Base-by-base conservation (phyloP, 352 stramenopile genomes). In the Phytophthora pseudosyringae region DNA sequence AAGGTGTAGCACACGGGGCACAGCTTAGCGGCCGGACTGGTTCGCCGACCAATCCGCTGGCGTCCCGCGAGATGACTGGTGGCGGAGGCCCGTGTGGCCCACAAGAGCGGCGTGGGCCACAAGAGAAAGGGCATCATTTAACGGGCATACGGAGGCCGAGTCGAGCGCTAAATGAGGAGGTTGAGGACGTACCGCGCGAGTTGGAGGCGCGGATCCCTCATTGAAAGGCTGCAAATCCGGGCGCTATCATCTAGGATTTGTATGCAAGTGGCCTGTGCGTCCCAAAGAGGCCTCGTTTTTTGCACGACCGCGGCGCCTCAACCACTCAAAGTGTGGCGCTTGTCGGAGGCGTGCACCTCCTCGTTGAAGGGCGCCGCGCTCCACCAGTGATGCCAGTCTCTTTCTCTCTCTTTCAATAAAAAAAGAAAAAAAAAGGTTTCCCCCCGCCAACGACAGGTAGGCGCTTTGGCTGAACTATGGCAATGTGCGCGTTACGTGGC, bases 351-450 rank as follows among this genome's bases (percentile, higher is more conserved):
- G n/a, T n/a, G 15, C 39, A 28, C 13, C 21, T 21, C 21, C 21
- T 21, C 21, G 21, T 21, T 21, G 21, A 21, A 21, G 1, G 21
- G 38, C 59, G 26, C 41, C 53, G 49, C 33, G 54, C 52, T 65
- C 67, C 67, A 66, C 73, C 73, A 76, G 68, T 74, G 44, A 76
- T 75, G 67, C 68, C 85, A 91, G 89, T 90, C 81, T 91, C 80
- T 91, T 91, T 91, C 78, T 91, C 81, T 90, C 78, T 91, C 88
- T 81, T 81, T 81, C 78, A 90, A 93, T 88, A 90, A 91, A 89
- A 76, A 80, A 89, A 88, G 79, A 88, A 89, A 90, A 86, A 91
- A 88, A 88, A 80, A 78, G 75, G 65, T 72, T 71, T 69, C 59
- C 53, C 73, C 71, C 60, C 73, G 58, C 41, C 63, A 81, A 76